phyloP scores from a whole-genome alignment of 1,284 basidiomycete genomes.

The Pseudozyma hubeiensis region DNA sequence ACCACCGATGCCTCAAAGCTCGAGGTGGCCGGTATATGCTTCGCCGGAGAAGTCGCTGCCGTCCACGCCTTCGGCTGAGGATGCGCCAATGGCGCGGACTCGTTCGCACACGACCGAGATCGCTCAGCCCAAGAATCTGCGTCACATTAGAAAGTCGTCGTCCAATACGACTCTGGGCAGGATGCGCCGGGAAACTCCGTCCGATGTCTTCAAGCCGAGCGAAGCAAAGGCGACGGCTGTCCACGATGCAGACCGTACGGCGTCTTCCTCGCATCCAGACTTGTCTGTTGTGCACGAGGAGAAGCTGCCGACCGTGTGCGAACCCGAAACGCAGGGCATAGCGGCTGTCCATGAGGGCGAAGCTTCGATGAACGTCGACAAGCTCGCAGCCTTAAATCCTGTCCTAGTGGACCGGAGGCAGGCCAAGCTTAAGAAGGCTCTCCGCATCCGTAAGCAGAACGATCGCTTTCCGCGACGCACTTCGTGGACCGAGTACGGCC shows the following conservation, averaged over 20 bases:
- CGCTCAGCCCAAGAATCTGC: constrained; percentile 34
- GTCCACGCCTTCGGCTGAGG: constrained; percentile 2
- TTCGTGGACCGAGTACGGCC: constrained; percentile 33
- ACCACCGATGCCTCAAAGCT: constrained; percentile 20
- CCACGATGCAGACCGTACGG: not conserved
- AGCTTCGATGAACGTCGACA: not conserved
- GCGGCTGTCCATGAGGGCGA: not conserved
- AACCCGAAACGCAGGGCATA: not conserved
- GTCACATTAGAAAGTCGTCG: constrained; percentile 36
- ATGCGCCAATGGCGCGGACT: constrained; percentile 4
- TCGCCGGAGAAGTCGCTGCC: constrained; percentile 30
- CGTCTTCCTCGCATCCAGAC: not conserved
- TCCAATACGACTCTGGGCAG: constrained; percentile 23
- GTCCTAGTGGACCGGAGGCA: constrained; percentile 14
- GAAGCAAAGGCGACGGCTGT: not conserved
- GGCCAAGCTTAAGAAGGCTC: constrained; percentile 40
- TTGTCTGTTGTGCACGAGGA: constrained; percentile 7
- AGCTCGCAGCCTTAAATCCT: not conserved
- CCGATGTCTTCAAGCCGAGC: constrained; percentile 17
- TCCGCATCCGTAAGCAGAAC: constrained; percentile 31
- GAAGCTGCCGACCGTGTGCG: constrained; percentile 11
- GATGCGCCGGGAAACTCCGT: constrained; percentile 13
- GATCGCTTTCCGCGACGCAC: constrained; percentile 39
- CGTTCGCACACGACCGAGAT: constrained; percentile 26
- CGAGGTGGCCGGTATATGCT: not conserved